phyloP scores from a whole-genome alignment of 2,329 filamentous ascomycete species.

The Trichoderma arundinaceum region DNA sequence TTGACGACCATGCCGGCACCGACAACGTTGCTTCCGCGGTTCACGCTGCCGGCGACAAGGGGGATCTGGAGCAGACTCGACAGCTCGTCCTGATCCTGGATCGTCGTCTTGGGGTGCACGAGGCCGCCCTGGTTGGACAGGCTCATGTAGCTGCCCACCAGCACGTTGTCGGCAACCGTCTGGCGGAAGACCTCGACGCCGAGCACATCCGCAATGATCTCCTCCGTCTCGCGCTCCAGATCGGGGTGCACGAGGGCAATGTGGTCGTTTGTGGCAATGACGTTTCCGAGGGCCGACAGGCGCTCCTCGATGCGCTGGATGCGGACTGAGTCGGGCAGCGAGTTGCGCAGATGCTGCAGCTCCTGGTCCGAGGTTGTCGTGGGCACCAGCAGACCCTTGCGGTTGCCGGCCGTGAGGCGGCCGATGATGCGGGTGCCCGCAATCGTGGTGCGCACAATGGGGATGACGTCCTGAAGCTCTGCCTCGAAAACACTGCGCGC shows the following conservation, averaged over 20 bases:
- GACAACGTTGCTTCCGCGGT: conserved; percentile 92
- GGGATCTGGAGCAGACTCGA: conserved; percentile 92
- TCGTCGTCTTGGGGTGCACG: conserved; percentile 94
- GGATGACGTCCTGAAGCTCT: conserved; percentile 95
- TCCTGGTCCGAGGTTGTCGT: conserved; percentile 98
- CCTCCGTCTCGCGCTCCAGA: conserved; percentile 95
- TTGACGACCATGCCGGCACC: conserved; percentile 69
- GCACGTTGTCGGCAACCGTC: conserved; percentile 95
- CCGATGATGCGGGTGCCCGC: conserved; percentile 96
- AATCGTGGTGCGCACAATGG: conserved; percentile 95
- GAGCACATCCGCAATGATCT: conserved; percentile 94
- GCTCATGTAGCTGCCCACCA: conserved; percentile 96
- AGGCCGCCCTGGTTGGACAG: conserved; percentile 95
- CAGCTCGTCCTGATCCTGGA: conserved; percentile 98
- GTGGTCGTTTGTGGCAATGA: conserved; percentile 96
- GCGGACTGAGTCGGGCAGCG: conserved; percentile 86
- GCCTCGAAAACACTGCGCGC: conserved; percentile 86
- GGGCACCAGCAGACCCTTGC: conserved; percentile 93
- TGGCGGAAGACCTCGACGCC: conserved; percentile 91
- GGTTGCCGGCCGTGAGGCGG: conserved; percentile 93
- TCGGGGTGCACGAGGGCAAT: conserved; percentile 96
- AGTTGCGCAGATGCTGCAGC: conserved; percentile 94
- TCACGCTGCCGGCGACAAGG: conserved; percentile 91
- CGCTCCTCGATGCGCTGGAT: conserved; percentile 98
- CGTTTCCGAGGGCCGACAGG: conserved; percentile 92